Evolutionary conservation across 2,329 filamentous ascomycete genomes (phyloP).

Genomic region (Knufia petricola): DNA sequence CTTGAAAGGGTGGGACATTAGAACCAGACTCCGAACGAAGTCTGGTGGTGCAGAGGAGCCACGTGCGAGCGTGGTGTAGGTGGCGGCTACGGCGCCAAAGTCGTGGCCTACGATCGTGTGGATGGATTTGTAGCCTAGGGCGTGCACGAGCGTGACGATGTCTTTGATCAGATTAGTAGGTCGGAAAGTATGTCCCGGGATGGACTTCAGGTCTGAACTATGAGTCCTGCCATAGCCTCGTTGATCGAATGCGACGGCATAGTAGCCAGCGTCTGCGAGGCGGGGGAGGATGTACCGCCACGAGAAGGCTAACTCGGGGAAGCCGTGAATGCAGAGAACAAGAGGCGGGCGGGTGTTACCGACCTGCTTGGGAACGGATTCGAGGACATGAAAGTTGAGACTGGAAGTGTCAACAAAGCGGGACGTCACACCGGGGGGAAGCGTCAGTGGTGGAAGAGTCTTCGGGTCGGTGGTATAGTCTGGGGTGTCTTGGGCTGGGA

Average conservation of each 20-base stretch:
- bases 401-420: constrained; percentile 50
- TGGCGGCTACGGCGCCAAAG: constrained; percentile 53
- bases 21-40: constrained; percentile 51
- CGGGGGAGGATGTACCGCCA: constrained; percentile 55
- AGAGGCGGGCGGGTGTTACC: constrained; percentile 16
- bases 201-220: constrained; percentile 40
- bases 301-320: constrained; percentile 59
- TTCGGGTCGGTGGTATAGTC: constrained; percentile 12
- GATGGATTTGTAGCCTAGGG: constrained; percentile 50
- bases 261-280: constrained; percentile 52
- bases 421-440: constrained; percentile 47
- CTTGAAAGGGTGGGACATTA: constrained; percentile 59
- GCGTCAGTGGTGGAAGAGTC: constrained; percentile 38
- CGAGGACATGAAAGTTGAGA: constrained; percentile 47
- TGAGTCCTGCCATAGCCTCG: constrained; percentile 58
- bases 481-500: constrained; percentile 7
- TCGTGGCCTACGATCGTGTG: constrained; percentile 57
- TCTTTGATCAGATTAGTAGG: constrained; percentile 53
- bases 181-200: constrained; percentile 36
- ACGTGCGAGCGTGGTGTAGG: constrained; percentile 51
- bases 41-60: constrained; percentile 38
- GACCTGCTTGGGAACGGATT: constrained; percentile 15
- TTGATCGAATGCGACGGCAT: constrained; percentile 59
- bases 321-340: constrained; percentile 36
- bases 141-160: constrained; percentile 50